Evolutionary conservation across 805 yeast species (phyloP), one percentile per base, ranked within the genome.

Genomic region (Starmerella apicola): DNA sequence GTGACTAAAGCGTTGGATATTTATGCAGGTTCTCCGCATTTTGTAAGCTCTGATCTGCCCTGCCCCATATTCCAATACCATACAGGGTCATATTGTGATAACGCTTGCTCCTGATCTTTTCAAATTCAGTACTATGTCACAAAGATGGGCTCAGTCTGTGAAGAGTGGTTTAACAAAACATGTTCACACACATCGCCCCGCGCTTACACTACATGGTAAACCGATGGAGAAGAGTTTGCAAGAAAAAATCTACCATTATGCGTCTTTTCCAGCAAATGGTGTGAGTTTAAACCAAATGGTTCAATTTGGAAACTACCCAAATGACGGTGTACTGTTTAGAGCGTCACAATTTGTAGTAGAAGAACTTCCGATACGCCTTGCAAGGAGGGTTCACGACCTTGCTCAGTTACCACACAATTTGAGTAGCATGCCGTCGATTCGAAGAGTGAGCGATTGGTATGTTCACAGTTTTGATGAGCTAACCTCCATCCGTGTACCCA

Each of bases 231-330:
- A 57, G 26, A 53, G 64, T 25, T 64, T 81, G 41, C 64, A 72
- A 44, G 71, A 73, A 25, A 63, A 69, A 52, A 75, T 80, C 42
- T 66, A 68, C 52, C 70, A 67, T 46, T 79, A 76, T 64, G 85
- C 94, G 3, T 65, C 69, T 38, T 68, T 77, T 46, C 80, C 84
- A 10, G 91, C 86, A 33, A 81, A 94, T 2, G 85, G 93, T 1
- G 83, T 84, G 3, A 77, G 85, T 3, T 63, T 84, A 44, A 68
- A 84, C 42, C 94, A 83, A 58, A 83, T 84, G 94, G 95, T 84
- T 16, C 91, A 81, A 55, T 81, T 84, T 62, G 95, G 95, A 3
- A 76, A 78, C 8, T 65, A 70, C 33, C 91, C 94, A 5, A 68
- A 73, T 24, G 81, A 81, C 12, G 94, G 93, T 3, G 72, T 81